A percentile compares a stretch with the other conserved stretches of the same genome.
These are phyloP conservation scores for Selaginella tamariscina DNA, from an alignment of 75 land plant genomes.

Conservation along the genomic window DNA sequence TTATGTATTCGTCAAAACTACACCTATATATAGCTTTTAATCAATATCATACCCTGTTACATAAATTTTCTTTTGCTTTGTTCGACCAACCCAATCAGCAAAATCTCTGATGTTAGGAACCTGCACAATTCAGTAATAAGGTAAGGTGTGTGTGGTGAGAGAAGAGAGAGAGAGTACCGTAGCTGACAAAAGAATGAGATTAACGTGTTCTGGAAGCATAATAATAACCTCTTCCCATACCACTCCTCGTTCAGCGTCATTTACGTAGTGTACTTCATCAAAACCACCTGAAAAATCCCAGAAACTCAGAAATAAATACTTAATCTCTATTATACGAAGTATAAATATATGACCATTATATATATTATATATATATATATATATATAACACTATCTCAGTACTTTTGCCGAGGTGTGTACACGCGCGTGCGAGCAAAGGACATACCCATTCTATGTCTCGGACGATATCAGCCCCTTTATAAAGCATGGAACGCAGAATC, in stretches of 20 bases:
- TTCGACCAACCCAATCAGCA: slow-evolving; percentile 99
- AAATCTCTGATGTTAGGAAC: slow-evolving; percentile 93
- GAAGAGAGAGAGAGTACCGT: slow-evolving; percentile 39
- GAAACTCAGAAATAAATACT: too few relatives aligned
- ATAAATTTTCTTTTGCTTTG: slow-evolving; percentile 86
- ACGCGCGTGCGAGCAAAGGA: too few relatives aligned
- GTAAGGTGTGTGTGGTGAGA: slow-evolving; percentile 4
- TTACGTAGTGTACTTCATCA: slow-evolving; percentile 99
- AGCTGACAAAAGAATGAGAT: slow-evolving; percentile 88
- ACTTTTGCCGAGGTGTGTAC: too few relatives aligned
- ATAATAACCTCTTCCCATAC: slow-evolving; percentile 99
- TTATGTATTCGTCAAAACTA: too few relatives aligned
- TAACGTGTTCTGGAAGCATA: slow-evolving; percentile 96
- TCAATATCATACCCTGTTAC: slow-evolving; percentile 57
- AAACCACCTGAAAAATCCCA: slow-evolving; percentile 61
- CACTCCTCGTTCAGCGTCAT: slow-evolving; percentile 96
- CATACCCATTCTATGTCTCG: slow-evolving; percentile 99
- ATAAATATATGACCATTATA: too few relatives aligned
- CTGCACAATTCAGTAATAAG: slow-evolving; percentile 20
- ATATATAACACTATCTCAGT: too few relatives aligned
- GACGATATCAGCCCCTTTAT: slow-evolving; percentile 94
- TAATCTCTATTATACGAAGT: too few relatives aligned
- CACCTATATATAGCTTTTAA: not conserved
- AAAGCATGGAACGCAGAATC: slow-evolving; percentile 95
- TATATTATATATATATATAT: too few relatives aligned